Evolutionary conservation across 495 filamentous ascomycete species (phyloP), one percentile per base, ranked within the genome.

Genomic region (Annulohypoxylon maeteangense): DNA sequence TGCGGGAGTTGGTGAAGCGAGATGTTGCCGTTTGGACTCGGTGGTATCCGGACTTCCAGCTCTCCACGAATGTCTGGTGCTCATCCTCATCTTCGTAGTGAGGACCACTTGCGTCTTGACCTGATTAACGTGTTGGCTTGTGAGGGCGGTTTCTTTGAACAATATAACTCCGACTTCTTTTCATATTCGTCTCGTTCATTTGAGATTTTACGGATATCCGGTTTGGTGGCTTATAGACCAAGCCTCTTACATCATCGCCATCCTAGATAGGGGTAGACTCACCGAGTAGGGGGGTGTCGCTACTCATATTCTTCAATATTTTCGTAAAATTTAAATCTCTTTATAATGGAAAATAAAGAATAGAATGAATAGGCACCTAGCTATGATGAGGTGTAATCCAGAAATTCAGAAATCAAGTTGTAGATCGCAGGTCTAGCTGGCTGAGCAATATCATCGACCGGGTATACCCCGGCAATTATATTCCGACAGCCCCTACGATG

Each of bases 71-170:
- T 25, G 29, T 44, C 12, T 11, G 31, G 8, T 91, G 34, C 55
- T 78, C 12, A 78, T 91, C 7, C 85, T 91, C 32, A 75, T 91
- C 7, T 84, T 91, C 32, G 74, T 85, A 0, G 74, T 89, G 12
- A 88, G 90, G 68, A 82, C 90, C 5, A 75, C 78, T 4, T 82
- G 82, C 72, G 86, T 90, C 67, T 88, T 91, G 62, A 83, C 87
- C 47, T 87, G 88, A 70, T 65, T 3, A 18, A 45, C 1, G 25
- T 63, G 51, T 69, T 70, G 53, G 67, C 36, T 45, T 59, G 22
- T 67, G 45, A 29, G n/a, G 51, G 12, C 8, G 14, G 22, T 2
- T 40, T 44, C 27, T 56, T 7, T n/a, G n/a, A n/a, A 48, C 11
- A 16, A 42, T 7, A n/a, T n/a, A 38, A 51, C 8, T 53, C 23